These are phyloP conservation scores for Colletotrichum eleusines DNA, from an alignment of 2,329 filamentous ascomycete species.

Conservation along the genomic window DNA sequence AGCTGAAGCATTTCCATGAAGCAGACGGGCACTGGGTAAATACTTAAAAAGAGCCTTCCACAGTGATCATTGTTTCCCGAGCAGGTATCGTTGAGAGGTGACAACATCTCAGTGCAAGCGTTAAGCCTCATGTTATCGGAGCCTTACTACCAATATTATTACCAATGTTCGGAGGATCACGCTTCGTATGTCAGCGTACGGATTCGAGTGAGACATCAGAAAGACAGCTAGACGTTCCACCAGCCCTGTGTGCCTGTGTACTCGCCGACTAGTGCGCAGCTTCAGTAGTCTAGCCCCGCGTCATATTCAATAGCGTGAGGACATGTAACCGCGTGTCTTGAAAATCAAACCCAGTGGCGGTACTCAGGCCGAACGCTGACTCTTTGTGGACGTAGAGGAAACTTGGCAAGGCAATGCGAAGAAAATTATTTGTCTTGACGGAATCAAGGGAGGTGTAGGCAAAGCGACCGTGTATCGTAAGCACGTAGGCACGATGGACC, in stretches of 20 bases:
- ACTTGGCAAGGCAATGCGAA: constrained; percentile 13
- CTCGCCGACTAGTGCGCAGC: background rate
- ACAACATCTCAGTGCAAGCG: background rate
- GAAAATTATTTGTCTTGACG: background rate
- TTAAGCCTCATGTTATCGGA: background rate
- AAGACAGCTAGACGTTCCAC: background rate
- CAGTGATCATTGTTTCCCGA: background rate
- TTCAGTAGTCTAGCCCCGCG: constrained; percentile 7
- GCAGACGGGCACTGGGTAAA: background rate
- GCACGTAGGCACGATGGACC: no score
- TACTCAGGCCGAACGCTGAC: background rate
- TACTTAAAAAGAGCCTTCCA: rapidly evolving
- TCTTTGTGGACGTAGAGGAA: no score
- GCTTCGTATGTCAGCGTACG: background rate
- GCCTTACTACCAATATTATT: background rate
- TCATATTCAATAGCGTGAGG: constrained; percentile 20
- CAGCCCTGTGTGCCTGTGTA: background rate
- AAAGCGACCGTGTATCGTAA: background rate
- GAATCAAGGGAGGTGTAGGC: background rate
- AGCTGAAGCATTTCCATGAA: no score
- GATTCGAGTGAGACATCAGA: background rate
- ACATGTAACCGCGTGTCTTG: constrained; percentile 23
- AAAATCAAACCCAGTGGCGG: background rate
- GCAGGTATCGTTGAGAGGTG: background rate
- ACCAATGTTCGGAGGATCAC: background rate